A percentile compares a stretch with the other conserved stretches of the same genome.
These are phyloP conservation scores for Trametes polyzona DNA, from an alignment of 1,284 basidiomycete genomes.

Conservation along the genomic window DNA sequence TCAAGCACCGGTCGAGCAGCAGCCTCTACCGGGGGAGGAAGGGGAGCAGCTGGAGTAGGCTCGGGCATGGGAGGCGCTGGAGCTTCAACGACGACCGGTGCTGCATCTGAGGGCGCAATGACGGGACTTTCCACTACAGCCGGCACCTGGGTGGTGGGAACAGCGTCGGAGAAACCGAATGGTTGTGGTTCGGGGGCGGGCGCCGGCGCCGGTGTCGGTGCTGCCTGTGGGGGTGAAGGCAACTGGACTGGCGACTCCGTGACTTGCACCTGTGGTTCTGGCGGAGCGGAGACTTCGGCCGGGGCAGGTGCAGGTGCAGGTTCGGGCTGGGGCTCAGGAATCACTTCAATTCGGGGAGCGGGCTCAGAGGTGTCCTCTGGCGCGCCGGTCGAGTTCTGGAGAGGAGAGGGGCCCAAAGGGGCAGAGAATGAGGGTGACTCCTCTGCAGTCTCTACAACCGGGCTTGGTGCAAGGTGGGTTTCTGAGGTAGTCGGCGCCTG, in stretches of 20 bases:
- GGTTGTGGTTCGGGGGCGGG: constrained; percentile 9
- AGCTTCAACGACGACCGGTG: constrained; percentile 7
- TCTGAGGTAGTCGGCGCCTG: constrained; percentile 21
- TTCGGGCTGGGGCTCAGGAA: not conserved
- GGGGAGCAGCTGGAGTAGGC: not conserved
- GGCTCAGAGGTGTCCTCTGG: no score
- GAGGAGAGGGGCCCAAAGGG: constrained; percentile 29
- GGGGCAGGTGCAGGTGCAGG: not conserved
- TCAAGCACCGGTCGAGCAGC: constrained; percentile 7
- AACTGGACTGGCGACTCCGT: no score
- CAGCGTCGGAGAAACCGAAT: constrained; percentile 22
- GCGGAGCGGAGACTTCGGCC: no score
- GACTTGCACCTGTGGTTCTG: no score
- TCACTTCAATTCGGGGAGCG: no score
- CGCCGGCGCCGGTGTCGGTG: constrained; percentile 2
- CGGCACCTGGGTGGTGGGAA: constrained; percentile 10
- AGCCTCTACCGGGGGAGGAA: constrained; percentile 9
- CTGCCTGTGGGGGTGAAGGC: no score
- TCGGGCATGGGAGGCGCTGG: not conserved
- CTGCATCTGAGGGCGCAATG: constrained; percentile 8
- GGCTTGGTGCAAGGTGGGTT: constrained; percentile 23
- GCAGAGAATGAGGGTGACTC: constrained; percentile 17
- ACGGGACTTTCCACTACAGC: constrained; percentile 12
- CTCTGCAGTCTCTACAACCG: constrained; percentile 35
- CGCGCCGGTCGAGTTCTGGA: constrained; percentile 16